phyloP scores from a whole-genome alignment of 257 asterid species.

The Rehmannia glutinosa region DNA sequence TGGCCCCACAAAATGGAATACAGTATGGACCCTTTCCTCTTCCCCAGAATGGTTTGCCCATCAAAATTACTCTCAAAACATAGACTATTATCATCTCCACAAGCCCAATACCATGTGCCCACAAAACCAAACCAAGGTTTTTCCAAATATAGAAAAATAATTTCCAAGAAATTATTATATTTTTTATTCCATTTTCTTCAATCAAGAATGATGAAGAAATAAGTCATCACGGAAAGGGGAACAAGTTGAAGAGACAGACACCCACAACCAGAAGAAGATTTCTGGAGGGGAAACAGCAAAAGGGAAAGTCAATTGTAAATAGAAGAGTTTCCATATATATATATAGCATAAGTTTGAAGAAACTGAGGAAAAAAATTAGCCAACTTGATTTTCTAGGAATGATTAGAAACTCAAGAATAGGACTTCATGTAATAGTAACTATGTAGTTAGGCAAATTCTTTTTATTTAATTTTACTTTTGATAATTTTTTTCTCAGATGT shows the following conservation, averaged over 20 bases:
- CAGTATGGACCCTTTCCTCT: constrained; percentile 98
- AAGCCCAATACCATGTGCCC: too few relatives aligned
- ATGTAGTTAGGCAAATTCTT: constrained; percentile 26
- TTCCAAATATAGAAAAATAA: too few relatives aligned
- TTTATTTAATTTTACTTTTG: neutral
- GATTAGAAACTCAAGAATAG: constrained; percentile 21
- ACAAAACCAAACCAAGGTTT: too few relatives aligned
- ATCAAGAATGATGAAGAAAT: constrained; percentile 11
- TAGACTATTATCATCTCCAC: too few relatives aligned
- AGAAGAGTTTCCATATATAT: constrained; percentile 17
- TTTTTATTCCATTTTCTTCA: neutral
- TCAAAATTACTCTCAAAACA: constrained; percentile 48
- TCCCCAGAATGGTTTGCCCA: constrained; percentile 97
- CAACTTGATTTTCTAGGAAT: constrained; percentile 19
- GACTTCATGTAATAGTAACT: constrained; percentile 9
- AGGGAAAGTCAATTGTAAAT: constrained; percentile 32
- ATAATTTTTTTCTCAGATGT: constrained; percentile 12
- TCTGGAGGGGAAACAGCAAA: constrained; percentile 22
- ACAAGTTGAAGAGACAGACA: neutral
- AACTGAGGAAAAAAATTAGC: too few relatives aligned
- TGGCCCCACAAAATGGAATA: constrained; percentile 88
- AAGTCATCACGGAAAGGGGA: neutral
- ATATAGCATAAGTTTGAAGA: too few relatives aligned
- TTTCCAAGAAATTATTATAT: too few relatives aligned
- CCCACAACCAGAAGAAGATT: constrained; percentile 34